Evolutionary conservation across 148 eudicot species (phyloP), one percentile per base, ranked within the genome.

Genomic region (Arctostaphylos glauca): DNA sequence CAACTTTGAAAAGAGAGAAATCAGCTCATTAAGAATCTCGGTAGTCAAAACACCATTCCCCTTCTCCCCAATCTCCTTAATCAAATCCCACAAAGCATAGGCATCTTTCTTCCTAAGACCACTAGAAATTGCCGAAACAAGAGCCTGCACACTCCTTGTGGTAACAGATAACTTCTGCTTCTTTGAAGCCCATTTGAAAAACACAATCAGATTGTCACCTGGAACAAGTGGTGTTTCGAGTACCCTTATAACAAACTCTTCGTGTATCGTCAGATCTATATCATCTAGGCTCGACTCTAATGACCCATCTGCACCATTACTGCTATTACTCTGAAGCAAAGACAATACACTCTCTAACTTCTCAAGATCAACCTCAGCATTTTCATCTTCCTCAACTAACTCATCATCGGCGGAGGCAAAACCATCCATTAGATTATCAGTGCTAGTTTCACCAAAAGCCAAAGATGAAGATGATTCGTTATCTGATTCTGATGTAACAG

Each of bases 1-100:
- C 75, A 93, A 78, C 80, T 80, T 87, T 1, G 94, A 91, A 49
- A 94, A 84, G 5, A 77, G 79, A 38, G 90, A 80, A 49, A 96
- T 84, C 90, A 96, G 64, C 66, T 84, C 86, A 89, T 96, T 96
- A 25, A 96, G 92, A 46, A 88, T 81, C 38, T 86, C 86, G 0
- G 90, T 82, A 48, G 78, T 88, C 82, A 96, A 38, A 67, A 87
- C 78, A n/a, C 91, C 84, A 43, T 76, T 87, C 70, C 88, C 87
- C 83, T 84, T 89, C 80, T 83, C 90, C 55, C 92, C 98, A 12
- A 92, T 62, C 82, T 90, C 95, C 83, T 90, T 89, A 9, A 89
- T 79, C 86, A 96, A 81, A 88, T 94, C 93, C 99, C 97, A 94
- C 85, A 94, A 85, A 25, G 90, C 93, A 80, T 91, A 94, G 0